Evolutionary conservation across 2,329 filamentous ascomycete species (phyloP).

Genomic region (Cladosporium sphaerospermum): DNA sequence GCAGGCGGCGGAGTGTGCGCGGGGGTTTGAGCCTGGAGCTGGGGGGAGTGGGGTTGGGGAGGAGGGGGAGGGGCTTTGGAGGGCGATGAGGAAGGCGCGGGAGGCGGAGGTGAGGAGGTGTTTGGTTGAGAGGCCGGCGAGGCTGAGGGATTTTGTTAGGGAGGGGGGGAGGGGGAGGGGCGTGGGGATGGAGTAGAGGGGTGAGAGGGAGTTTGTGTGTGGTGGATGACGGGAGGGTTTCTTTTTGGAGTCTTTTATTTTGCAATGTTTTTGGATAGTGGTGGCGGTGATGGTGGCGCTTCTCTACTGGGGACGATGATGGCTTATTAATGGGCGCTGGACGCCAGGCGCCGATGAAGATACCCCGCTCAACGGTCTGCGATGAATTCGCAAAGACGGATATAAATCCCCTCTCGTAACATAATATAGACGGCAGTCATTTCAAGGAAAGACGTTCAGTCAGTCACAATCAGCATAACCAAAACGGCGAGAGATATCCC

Average conservation of each 20-base stretch:
- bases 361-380: too few relatives aligned
- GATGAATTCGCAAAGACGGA: too few relatives aligned
- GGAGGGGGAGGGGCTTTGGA: constrained; percentile 2
- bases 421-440: too few relatives aligned
- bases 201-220: not conserved
- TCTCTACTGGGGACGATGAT: too few relatives aligned
- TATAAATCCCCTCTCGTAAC: too few relatives aligned
- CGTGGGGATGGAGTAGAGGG: not conserved
- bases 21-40: not conserved
- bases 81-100: constrained; percentile 6
- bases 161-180: not conserved
- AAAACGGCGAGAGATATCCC: too few relatives aligned
- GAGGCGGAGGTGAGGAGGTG: constrained; percentile 10
- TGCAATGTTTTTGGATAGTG: not conserved
- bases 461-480: too few relatives aligned
- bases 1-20: not conserved
- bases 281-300: too few relatives aligned
- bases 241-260: not conserved
- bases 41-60: not conserved
- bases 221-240: not conserved
- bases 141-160: constrained; percentile 3
- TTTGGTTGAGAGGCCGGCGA: constrained; percentile 9
- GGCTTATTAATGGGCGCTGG: too few relatives aligned
- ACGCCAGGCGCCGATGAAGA: too few relatives aligned
- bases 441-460: too few relatives aligned